Base-by-base conservation (phyloP, 2,329 filamentous ascomycete genomes). In the Aspergillus piperis region DNA sequence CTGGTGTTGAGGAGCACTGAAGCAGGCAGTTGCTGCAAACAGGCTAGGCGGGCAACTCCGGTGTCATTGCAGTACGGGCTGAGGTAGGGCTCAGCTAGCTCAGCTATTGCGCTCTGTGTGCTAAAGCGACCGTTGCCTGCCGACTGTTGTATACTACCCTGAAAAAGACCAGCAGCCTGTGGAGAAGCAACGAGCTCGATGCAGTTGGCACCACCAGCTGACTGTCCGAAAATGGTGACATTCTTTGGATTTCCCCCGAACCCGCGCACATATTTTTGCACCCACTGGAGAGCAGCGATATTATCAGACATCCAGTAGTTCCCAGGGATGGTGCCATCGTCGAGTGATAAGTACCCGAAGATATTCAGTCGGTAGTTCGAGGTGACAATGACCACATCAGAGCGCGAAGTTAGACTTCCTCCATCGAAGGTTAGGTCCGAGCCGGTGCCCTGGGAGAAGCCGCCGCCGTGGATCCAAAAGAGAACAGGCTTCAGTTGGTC, bases 361-460 rank as follows among this genome's bases (percentile, higher is more conserved):
- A 83, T 85, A 0, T 78, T 79, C 6, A 87, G 73, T 17, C 86
- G 81, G 70, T 87, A 87, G 73, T 87, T 86, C 74, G 87, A 82
- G 8, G 72, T 73, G 5, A 88, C 85, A 5, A 85, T 78, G 0
- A 88, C 82, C 21, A 87, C 78, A 62, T 87, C 84, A 41, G 84
- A 84, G 47, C 84, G 80, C 5, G 83, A 84, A 0, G 82, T 84
- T 3, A 87, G 74, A 62, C 84, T 84, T 3, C 82, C 84, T 19
- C 83, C 82, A 63, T 87, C 84, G 3, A 67, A 68, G 5, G 69
- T 65, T 21, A 68, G 64, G 54, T 72, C 69, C 0, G 72, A 63
- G 7, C 71, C 77, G 55, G 68, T 75, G 2, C 84, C 84, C 10
- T 78, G 76, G 0, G 78, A 81, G 61, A 86, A 86, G 8, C 81